Conservation (phyloP, 1,284 basidiomycete species). For the Rhodotorula mucilaginosa region DNA sequence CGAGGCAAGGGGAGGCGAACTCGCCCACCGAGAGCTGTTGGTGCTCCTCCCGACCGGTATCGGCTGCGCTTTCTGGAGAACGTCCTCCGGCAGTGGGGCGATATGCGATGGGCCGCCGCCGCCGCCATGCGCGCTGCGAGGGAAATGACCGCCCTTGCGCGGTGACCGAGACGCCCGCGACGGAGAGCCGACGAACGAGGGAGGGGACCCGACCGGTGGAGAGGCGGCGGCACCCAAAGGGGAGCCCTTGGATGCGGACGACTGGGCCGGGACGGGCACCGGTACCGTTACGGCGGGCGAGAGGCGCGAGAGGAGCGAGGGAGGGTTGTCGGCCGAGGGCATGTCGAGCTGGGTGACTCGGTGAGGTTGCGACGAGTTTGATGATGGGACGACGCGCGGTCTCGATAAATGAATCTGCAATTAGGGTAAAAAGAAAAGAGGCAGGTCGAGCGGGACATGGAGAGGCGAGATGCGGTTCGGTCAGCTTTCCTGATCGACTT, state of each 20-base stretch:
- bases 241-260: not conserved
- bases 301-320: slow-evolving; percentile 17
- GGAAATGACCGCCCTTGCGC: not conserved
- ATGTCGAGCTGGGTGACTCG: not conserved
- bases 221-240: not conserved
- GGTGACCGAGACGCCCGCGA: slow-evolving; percentile 3
- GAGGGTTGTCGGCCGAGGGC: slow-evolving; percentile 9
- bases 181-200: not conserved
- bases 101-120: not conserved
- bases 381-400: too few relatives aligned
- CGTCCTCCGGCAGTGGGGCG: not conserved
- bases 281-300: not conserved
- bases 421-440: too few relatives aligned
- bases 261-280: not conserved
- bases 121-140: not conserved
- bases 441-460: not conserved
- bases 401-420: too few relatives aligned
- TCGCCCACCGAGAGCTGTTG: slow-evolving; percentile 12
- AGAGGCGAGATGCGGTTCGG: not conserved
- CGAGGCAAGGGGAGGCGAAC: not conserved
- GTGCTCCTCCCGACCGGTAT: slow-evolving; percentile 7
- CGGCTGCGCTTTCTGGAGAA: not conserved
- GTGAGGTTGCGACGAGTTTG: too few relatives aligned
- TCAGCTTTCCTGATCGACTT: too few relatives aligned
- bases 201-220: not conserved